These are phyloP conservation scores for Citrus trifoliata DNA, from an alignment of 345 rosid genomes.

Conservation along the genomic window DNA sequence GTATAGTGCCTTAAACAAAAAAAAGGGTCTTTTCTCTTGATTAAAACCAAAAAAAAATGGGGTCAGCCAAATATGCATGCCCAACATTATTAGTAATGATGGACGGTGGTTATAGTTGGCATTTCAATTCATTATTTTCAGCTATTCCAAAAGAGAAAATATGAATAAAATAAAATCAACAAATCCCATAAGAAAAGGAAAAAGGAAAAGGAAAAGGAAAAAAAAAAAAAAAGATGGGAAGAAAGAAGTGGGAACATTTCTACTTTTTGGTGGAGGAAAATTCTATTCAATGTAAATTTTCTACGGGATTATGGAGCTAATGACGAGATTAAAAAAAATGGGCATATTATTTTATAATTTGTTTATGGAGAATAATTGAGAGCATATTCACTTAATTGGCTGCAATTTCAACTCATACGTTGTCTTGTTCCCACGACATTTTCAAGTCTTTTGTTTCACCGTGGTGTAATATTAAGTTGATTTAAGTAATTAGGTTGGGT, in stretches of 20 bases:
- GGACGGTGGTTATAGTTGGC: conserved; percentile 18
- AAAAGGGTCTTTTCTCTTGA: not conserved
- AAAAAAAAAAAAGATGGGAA: too few species aligned
- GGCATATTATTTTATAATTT: not conserved
- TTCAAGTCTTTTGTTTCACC: not conserved
- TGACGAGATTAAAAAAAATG: not conserved
- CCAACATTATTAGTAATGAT: conserved; percentile 21
- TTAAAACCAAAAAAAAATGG: conserved; percentile 4
- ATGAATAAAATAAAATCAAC: not conserved
- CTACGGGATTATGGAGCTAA: not conserved
- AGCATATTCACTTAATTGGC: conserved; percentile 6
- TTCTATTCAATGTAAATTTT: not conserved
- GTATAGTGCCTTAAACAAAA: conserved; percentile 2
- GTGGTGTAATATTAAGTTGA: too few species aligned
- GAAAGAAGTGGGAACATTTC: not conserved
- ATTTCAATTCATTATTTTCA: not conserved
- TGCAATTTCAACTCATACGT: not conserved
- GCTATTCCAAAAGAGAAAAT: not conserved
- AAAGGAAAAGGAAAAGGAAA: too few species aligned
- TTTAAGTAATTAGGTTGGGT: too few species aligned
- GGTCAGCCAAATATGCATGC: not conserved
- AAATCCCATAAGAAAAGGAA: not conserved
- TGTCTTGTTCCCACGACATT: not conserved
- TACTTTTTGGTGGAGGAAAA: not conserved
- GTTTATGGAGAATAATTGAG: not conserved